Evolutionary conservation across 2,329 filamentous ascomycete genomes (phyloP).

Genomic region (Penicillium digitatum): DNA sequence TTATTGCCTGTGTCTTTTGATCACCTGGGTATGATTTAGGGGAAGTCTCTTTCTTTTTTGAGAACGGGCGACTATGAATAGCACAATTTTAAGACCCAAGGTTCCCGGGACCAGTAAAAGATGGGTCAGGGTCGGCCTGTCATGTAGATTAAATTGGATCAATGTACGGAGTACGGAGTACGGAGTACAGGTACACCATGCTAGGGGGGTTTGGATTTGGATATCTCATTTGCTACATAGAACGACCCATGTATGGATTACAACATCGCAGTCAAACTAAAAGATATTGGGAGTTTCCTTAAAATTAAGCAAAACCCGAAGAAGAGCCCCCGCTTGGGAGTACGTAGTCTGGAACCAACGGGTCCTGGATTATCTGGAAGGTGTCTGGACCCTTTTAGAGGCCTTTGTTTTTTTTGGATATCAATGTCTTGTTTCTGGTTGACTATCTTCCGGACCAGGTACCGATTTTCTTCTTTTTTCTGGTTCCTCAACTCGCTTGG

Average conservation of each 20-base stretch:
- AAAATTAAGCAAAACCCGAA: slow-evolving; percentile 1
- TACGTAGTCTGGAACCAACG: slow-evolving; percentile 1
- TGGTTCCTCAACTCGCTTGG: not conserved
- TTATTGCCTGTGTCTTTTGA: not conserved
- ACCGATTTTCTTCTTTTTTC: slow-evolving; percentile 1
- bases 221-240: not conserved
- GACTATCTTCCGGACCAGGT: slow-evolving; percentile 2
- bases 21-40: not conserved
- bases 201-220: no score
- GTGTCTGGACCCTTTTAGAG: slow-evolving; percentile 15
- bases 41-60: not conserved
- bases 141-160: slow-evolving; percentile 3
- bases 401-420: slow-evolving; percentile 1
- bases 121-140: slow-evolving; percentile 13
- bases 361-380: slow-evolving; percentile 3
- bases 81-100: slow-evolving; percentile 13
- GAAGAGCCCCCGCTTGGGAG: not conserved
- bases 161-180: not conserved
- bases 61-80: slow-evolving; percentile 3
- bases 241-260: no score
- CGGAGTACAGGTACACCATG: not conserved
- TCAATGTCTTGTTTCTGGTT: slow-evolving; percentile 2
- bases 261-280: not conserved
- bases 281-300: not conserved
- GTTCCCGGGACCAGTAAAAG: slow-evolving; percentile 9